Evolutionary conservation across 371 early-diverging fungal species (phyloP).

Genomic region (Rhizopus microsporus): DNA sequence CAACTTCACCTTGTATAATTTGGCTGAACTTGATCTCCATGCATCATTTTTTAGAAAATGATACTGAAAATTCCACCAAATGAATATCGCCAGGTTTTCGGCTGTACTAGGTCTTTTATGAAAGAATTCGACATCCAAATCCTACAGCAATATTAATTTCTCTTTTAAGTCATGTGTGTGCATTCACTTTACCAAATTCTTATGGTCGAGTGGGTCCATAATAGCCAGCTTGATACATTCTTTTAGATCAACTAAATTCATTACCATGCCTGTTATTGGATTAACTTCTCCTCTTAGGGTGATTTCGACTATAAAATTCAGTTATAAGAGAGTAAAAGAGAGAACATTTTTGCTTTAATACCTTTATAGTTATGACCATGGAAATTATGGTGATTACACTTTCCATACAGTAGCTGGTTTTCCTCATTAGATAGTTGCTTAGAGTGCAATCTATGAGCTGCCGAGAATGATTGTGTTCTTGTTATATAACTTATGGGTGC

Average conservation of each 20-base stretch:
- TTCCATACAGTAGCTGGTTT: conserved; percentile 77
- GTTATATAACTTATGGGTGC: conserved; percentile 67
- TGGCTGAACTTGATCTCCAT: conserved; percentile 26
- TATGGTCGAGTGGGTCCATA: conserved; percentile 84
- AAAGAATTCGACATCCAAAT: conserved; percentile 80
- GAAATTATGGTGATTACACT: conserved; percentile 83
- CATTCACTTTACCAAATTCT: conserved; percentile 65
- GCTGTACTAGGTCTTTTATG: conserved; percentile 73
- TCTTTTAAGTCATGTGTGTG: not conserved
- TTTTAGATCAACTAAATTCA: conserved; percentile 82
- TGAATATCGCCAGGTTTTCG: conserved; percentile 86
- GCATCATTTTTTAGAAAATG: conserved; percentile 41
- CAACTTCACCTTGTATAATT: conserved; percentile 66
- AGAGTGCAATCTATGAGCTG: conserved; percentile 89
- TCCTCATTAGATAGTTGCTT: conserved; percentile 68
- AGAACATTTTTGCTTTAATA: conserved; percentile 15
- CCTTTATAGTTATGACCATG: conserved; percentile 93
- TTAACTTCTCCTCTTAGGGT: conserved; percentile 75
- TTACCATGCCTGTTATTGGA: conserved; percentile 83
- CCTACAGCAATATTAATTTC: conserved; percentile 41
- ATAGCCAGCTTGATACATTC: conserved; percentile 69
- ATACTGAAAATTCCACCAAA: conserved; percentile 69
- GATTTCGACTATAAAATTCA: conserved; percentile 62
- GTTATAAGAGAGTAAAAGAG: not conserved
- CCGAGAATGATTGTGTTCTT: conserved; percentile 79